Percentiles rank a stretch among this genome's conserved stretches.
Evolutionary conservation across 1,284 basidiomycete genomes (phyloP).

Genomic region (Trichosporon coremiiforme): DNA sequence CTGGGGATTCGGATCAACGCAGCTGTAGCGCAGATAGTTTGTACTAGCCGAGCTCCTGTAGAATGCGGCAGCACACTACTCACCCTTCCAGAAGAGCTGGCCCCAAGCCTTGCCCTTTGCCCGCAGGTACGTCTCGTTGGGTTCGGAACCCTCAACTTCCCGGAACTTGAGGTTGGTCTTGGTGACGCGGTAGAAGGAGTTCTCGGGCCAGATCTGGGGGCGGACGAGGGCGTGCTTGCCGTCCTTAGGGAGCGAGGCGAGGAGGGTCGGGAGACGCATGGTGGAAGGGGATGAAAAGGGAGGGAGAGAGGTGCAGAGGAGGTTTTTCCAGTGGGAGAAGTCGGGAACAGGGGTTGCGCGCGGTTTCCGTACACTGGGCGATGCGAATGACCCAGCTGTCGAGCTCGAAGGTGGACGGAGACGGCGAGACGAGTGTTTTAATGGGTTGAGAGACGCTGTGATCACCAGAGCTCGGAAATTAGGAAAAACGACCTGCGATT

Average conservation of each 20-base stretch:
- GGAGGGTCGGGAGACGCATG: slow-evolving; percentile 38
- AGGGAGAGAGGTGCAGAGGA: background rate
- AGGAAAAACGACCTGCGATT: slow-evolving; percentile 13
- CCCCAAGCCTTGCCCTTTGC: slow-evolving; percentile 43
- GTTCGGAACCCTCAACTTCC: slow-evolving; percentile 9
- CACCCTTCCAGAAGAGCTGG: slow-evolving; percentile 44
- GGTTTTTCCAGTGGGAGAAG: background rate
- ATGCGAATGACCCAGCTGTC: background rate
- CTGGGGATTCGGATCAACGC: background rate
- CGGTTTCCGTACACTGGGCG: background rate
- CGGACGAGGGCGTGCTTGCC: slow-evolving; percentile 39
- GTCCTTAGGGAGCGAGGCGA: slow-evolving; percentile 39
- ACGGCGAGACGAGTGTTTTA: slow-evolving; percentile 2
- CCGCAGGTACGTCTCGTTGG: slow-evolving; percentile 26
- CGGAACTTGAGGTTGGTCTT: slow-evolving; percentile 40
- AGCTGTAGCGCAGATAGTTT: too few species aligned
- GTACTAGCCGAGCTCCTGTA: too few species aligned
- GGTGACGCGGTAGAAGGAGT: slow-evolving; percentile 46
- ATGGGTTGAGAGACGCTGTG: background rate
- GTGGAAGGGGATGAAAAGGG: background rate
- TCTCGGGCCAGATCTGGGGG: slow-evolving; percentile 34
- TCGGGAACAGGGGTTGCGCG: background rate
- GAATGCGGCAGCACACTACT: slow-evolving; percentile 17
- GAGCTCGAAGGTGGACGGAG: background rate
- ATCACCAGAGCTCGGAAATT: slow-evolving; percentile 5